phyloP scores from a whole-genome alignment of 164 flowering plant genomes.

The Warburgia ugandensis region DNA sequence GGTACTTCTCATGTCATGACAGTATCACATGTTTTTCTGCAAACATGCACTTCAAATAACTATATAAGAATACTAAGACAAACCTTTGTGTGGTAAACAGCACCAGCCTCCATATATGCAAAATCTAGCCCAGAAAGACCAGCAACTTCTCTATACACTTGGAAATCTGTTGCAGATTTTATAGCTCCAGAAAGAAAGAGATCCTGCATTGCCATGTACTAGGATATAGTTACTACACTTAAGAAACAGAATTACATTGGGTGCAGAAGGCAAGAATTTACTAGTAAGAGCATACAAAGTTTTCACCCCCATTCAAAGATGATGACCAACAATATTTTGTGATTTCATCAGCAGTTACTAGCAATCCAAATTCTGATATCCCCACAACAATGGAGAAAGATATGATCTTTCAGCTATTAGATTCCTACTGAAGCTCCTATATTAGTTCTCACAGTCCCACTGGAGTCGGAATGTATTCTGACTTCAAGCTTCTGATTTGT shows the following conservation, averaged over 20 bases:
- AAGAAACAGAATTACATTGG: neutral
- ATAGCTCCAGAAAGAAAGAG: slow-evolving; percentile 61
- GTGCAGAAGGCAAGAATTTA: too few relatives aligned
- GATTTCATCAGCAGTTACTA: too few relatives aligned
- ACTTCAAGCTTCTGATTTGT: neutral
- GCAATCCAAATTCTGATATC: too few relatives aligned
- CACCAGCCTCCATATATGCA: slow-evolving; percentile 57
- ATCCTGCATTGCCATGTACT: slow-evolving; percentile 48
- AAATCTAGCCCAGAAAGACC: slow-evolving; percentile 91
- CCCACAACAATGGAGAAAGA: too few relatives aligned
- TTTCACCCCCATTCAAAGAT: too few relatives aligned
- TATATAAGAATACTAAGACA: slow-evolving; percentile 1
- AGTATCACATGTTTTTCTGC: too few relatives aligned
- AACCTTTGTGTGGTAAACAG: slow-evolving; percentile 93
- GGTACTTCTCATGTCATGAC: too few relatives aligned
- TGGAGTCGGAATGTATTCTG: too few relatives aligned
- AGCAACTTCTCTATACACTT: slow-evolving; percentile 77
- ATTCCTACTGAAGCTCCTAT: neutral
- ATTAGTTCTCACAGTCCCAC: too few relatives aligned
- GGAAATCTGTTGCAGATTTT: slow-evolving; percentile 85
- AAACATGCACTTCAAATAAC: too few relatives aligned
- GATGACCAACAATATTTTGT: too few relatives aligned
- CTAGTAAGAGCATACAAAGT: too few relatives aligned
- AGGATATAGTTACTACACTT: neutral
- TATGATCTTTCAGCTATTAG: neutral